A percentile compares a stretch with the other conserved stretches of the same genome.
Evolutionary conservation across 352 stramenopile species (phyloP).

Genomic region (Elongisporangium senticosum): DNA sequence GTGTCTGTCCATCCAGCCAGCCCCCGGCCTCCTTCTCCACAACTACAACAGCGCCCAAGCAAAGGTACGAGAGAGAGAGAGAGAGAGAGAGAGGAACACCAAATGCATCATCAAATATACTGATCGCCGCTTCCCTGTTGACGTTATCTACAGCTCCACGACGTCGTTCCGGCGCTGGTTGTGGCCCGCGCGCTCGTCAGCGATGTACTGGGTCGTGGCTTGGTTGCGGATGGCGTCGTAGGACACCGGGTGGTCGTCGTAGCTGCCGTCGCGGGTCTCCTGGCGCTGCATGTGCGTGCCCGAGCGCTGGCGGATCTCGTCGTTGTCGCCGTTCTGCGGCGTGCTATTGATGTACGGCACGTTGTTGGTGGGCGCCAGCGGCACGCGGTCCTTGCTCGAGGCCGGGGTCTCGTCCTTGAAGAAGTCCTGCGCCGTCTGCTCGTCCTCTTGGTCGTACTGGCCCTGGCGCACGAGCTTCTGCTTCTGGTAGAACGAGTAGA

Average conservation of each 20-base stretch:
- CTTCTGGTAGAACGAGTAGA: constrained; percentile 75
- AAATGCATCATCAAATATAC: background rate
- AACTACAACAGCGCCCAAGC: no score
- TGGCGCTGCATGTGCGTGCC: constrained; percentile 29
- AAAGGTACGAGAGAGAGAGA: background rate
- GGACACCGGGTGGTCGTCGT: constrained; percentile 14
- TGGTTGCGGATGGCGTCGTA: constrained; percentile 34
- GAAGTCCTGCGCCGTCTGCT: constrained; percentile 55
- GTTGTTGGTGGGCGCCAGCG: constrained; percentile 7
- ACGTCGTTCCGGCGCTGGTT: constrained; percentile 52
- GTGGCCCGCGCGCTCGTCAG: constrained; percentile 31
- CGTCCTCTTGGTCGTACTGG: constrained; percentile 47
- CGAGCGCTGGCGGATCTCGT: constrained; percentile 53
- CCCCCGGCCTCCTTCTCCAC: background rate
- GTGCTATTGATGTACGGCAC: constrained; percentile 11
- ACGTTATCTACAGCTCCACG: constrained; percentile 37
- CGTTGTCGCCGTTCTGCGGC: constrained; percentile 17
- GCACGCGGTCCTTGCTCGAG: constrained; percentile 21
- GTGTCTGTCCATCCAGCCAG: background rate
- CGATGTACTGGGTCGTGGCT: constrained; percentile 49
- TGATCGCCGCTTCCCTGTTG: background rate
- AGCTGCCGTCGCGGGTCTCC: constrained; percentile 21
- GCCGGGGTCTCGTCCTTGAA: constrained; percentile 59
- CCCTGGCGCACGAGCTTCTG: constrained; percentile 59
- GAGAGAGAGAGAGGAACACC: background rate